phyloP scores from a whole-genome alignment of 2,329 filamentous ascomycete species.

The Graphilbum fragrans region DNA sequence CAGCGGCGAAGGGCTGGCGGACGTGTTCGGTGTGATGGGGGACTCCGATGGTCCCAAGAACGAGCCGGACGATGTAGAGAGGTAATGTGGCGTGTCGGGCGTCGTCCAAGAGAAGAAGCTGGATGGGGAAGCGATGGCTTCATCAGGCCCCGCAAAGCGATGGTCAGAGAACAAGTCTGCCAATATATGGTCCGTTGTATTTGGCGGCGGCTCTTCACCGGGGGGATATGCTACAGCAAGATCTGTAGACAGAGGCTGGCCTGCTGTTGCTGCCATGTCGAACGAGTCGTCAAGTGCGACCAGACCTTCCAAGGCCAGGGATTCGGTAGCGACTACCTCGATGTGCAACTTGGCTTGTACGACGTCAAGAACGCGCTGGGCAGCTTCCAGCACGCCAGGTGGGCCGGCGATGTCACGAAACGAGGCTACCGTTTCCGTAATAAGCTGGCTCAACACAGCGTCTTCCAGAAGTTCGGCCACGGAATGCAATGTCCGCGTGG shows the following conservation, averaged over 20 bases:
- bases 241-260: not conserved
- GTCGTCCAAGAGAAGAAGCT: slow-evolving; percentile 4
- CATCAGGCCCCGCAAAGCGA: no score
- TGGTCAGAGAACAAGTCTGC: no score
- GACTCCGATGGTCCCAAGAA: slow-evolving; percentile 5
- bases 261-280: not conserved
- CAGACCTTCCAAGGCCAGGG: no score
- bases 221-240: no score
- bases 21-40: not conserved
- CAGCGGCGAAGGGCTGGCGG: not conserved
- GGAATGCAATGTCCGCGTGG: slow-evolving; percentile 1
- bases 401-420: slow-evolving; percentile 3
- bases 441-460: slow-evolving; percentile 3
- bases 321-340: not conserved
- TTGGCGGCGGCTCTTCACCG: no score
- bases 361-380: slow-evolving; percentile 3
- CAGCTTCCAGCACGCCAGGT: slow-evolving; percentile 4
- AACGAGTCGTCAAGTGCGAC: not conserved
- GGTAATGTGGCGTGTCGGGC: slow-evolving; percentile 4
- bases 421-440: slow-evolving; percentile 3
- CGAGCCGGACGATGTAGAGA: not conserved
- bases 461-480: slow-evolving; percentile 2
- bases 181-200: no score
- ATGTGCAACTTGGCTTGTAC: not conserved
- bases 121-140: no score